Evolutionary conservation across 2,329 filamentous ascomycete genomes (phyloP), one percentile per base, ranked within the genome.

Genomic region (Hypoxylon sp.): DNA sequence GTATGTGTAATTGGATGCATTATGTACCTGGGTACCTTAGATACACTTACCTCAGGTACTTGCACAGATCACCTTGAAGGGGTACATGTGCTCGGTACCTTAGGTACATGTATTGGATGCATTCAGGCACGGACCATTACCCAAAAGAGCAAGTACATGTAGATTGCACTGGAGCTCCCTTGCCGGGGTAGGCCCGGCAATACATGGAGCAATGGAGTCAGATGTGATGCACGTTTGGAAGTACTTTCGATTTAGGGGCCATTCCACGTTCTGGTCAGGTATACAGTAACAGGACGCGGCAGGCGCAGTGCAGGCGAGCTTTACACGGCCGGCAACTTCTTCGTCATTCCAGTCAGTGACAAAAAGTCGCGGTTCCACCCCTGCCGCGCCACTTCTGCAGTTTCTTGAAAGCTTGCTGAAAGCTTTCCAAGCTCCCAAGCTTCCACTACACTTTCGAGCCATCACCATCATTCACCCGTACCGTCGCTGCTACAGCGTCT

Each of bases 351-450:
- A 66, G 35, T 51, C 7, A 14, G 27, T 35, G 17, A 48, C 11
- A 55, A 64, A 46, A 57, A 63, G 51, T 65, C 61, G 61, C 66
- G 57, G 61, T 64, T 64, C 57, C 57, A 69, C 25, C 62, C 55
- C 51, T 62, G 66, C 44, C 42, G 58, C 66, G 56, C 65, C 46
- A 64, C 61, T 61, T 61, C 44, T 44, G 25, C 17, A 31, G 13
- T 6, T 27, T 31, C 30, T 31, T 48, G 25, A 40, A 56, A 68
- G 56, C 40, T 61, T 35, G 8, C 20, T 59, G 6, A 50, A 55
- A 49, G 27, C 44, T 63, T 35, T 42, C 51, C 13, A 37, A 48
- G 31, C 33, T 49, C 58, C 40, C 30, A 30, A 4, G 3, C 25
- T 37, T 14, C 20, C 10, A 48, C 22, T 54, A 46, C 37, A 31